Evolutionary conservation across 768 basidiomycete species (phyloP).

Genomic region (Brasilioporus rufonigricans): DNA sequence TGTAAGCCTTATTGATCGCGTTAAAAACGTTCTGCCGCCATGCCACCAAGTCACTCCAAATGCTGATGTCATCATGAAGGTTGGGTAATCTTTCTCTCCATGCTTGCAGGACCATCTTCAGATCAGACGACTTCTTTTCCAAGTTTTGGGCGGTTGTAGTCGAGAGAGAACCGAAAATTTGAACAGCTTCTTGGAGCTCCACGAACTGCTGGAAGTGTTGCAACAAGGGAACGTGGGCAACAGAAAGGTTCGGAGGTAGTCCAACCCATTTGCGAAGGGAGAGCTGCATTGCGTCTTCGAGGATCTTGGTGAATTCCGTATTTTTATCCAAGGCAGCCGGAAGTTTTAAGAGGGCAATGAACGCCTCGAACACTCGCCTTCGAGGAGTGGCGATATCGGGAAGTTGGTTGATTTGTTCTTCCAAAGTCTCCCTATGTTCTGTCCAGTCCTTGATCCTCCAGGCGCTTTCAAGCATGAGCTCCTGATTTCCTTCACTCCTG

Average conservation of each 20-base stretch:
- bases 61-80: slow-evolving; percentile 93
- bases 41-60: slow-evolving; percentile 98
- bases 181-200: slow-evolving; percentile 92
- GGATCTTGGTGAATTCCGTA: slow-evolving; percentile 78
- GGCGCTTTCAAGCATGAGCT: slow-evolving; percentile 90
- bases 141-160: slow-evolving; percentile 84
- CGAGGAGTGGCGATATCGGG: slow-evolving; percentile 91
- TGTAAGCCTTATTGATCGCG: slow-evolving; percentile 93
- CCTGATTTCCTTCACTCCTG: slow-evolving; percentile 83
- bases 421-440: slow-evolving; percentile 70
- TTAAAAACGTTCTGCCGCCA: slow-evolving; percentile 99
- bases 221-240: slow-evolving; percentile 91
- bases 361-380: slow-evolving; percentile 97
- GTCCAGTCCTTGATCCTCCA: slow-evolving; percentile 96
- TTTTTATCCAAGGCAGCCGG: slow-evolving; percentile 81
- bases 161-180: slow-evolving; percentile 89
- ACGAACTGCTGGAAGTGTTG: slow-evolving; percentile 99
- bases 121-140: slow-evolving; percentile 91
- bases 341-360: slow-evolving; percentile 83
- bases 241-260: slow-evolving; percentile 80
- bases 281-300: slow-evolving; percentile 96
- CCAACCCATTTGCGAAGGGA: slow-evolving; percentile 95
- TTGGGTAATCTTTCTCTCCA: slow-evolving; percentile 98
- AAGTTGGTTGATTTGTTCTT: slow-evolving; percentile 75
- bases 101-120: slow-evolving; percentile 94